Base-by-base conservation (phyloP, 192 early-diverging fungal genomes). In the Endogone sp. region DNA sequence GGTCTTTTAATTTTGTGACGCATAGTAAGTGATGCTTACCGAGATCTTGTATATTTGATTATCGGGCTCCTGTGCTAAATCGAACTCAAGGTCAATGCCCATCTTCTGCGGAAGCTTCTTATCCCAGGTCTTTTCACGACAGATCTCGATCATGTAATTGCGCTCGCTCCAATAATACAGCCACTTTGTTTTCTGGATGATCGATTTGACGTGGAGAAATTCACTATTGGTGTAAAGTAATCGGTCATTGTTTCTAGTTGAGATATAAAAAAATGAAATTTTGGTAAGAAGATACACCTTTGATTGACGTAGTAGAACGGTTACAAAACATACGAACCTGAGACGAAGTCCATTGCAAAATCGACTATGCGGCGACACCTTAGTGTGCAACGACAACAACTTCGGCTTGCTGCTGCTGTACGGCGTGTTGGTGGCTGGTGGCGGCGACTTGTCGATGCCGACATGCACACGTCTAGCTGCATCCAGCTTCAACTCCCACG, bases 51-150 rank as follows among this genome's bases (percentile, higher is more conserved):
- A 78, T n/a, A 68, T n/a, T 0, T 57, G 32, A 25, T 67, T 57
- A 22, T 49, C 62, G 0, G 76, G 72, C 0, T 63, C 56, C 9
- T 56, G 31, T 9, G 68, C 60, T 23, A 78, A 54, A 60, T 78
- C 76, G 20, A 73, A 58, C 22, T 71, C 71, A 2, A 78, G 49
- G 20, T 56, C 60, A 26, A 31, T 58, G 23, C 66, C 68, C 0
- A 31, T 64, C 4, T 66, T 56, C 10, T 59, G 4, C 2, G 74
- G 37, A 4, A 56, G 56, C 4, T 29, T 9, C 25, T 70, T 65
- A 4, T 77, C 56, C 81, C 81, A 82, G 25, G 69, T 62, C 54
- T 82, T 74, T n/a, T 82, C 75, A 28, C 64, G 69, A 4, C 72
- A 70, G 11, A 82, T 66, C 29, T 82, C 81, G 3, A 82, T 63